Evolutionary conservation across 768 basidiomycete species (phyloP).

Genomic region (Mycena kentingensis): DNA sequence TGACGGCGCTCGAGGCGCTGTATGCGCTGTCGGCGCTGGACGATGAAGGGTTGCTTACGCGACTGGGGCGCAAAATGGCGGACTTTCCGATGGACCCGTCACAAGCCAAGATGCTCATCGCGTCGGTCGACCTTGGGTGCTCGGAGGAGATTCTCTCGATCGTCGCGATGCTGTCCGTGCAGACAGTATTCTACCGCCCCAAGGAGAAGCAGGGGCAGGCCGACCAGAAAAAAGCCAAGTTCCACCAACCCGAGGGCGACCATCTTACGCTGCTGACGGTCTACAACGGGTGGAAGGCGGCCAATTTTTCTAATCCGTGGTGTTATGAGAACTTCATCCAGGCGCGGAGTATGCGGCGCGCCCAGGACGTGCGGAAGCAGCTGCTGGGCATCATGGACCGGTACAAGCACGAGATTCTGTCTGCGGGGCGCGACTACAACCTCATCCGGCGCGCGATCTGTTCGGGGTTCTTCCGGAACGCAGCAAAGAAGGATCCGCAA

Average conservation of each 20-base stretch:
- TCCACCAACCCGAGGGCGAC: slow-evolving; percentile 98
- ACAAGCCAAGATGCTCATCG: slow-evolving; percentile 96
- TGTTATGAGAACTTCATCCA: slow-evolving; percentile 99
- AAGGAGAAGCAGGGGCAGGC: slow-evolving; percentile 99
- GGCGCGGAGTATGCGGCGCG: slow-evolving; percentile 93
- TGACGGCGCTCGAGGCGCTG: slow-evolving; percentile 91
- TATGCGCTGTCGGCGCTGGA: slow-evolving; percentile 96
- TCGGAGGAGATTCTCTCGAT: slow-evolving; percentile 98
- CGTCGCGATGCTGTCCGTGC: slow-evolving; percentile 96
- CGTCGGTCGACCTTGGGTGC: slow-evolving; percentile 94
- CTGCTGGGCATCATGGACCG: slow-evolving; percentile 98
- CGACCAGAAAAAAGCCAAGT: slow-evolving; percentile 99
- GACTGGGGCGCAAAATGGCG: slow-evolving; percentile 97
- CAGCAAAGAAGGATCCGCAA: slow-evolving; percentile 97
- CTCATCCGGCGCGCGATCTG: slow-evolving; percentile 93
- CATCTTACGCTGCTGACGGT: slow-evolving; percentile 90
- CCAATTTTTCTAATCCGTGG: slow-evolving; percentile 98
- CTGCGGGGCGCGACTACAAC: slow-evolving; percentile 91
- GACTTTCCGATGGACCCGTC: slow-evolving; percentile 99
- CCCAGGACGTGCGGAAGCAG: slow-evolving; percentile 98
- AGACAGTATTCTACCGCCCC: slow-evolving; percentile 97
- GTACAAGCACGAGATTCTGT: slow-evolving; percentile 97
- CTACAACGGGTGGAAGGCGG: slow-evolving; percentile 97
- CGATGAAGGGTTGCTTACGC: slow-evolving; percentile 93
- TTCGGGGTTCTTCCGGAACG: slow-evolving; percentile 96